Conservation (phyloP, 2,329 filamentous ascomycete genomes). For the Cladosporium phlei region DNA sequence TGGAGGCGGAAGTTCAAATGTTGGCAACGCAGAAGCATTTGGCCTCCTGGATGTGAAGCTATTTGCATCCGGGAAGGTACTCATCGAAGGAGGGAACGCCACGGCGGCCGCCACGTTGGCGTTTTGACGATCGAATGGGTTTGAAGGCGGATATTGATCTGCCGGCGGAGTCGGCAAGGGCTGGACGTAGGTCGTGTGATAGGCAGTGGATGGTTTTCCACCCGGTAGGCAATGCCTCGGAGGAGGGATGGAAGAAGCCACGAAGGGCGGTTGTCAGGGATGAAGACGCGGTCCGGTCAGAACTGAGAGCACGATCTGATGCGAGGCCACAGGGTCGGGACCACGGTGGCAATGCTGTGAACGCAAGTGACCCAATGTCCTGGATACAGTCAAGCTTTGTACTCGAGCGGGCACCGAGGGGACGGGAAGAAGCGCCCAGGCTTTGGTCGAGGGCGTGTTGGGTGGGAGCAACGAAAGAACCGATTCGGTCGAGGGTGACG, state of each 20-base stretch:
- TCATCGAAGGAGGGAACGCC: slow-evolving; percentile 58
- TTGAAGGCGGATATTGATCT: slow-evolving; percentile 26
- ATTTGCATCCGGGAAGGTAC: slow-evolving; percentile 56
- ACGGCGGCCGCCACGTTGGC: slow-evolving; percentile 61
- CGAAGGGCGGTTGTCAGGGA: slow-evolving; percentile 25
- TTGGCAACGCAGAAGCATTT: slow-evolving; percentile 63
- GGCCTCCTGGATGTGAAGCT: slow-evolving; percentile 68
- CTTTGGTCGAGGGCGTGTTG: slow-evolving; percentile 22
- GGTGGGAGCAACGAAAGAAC: slow-evolving; percentile 18
- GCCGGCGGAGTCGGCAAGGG: slow-evolving; percentile 30
- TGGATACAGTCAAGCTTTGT: slow-evolving; percentile 33
- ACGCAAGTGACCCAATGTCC: slow-evolving; percentile 24
- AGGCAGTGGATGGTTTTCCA: slow-evolving; percentile 22
- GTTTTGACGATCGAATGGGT: slow-evolving; percentile 34
- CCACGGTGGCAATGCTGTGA: slow-evolving; percentile 24
- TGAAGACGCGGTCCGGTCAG: slow-evolving; percentile 13
- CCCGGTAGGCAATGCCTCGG: slow-evolving; percentile 26
- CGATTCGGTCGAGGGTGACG: slow-evolving; percentile 34
- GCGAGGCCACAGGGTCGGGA: slow-evolving; percentile 12
- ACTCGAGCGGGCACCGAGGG: slow-evolving; percentile 31
- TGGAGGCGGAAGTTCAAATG: slow-evolving; percentile 64
- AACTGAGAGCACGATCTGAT: slow-evolving; percentile 12
- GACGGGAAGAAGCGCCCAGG: slow-evolving; percentile 23
- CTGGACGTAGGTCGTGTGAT: slow-evolving; percentile 21
- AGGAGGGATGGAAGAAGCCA: slow-evolving; percentile 29